Base-by-base conservation (phyloP, 441 rosid species). In the Manihot esculenta region DNA sequence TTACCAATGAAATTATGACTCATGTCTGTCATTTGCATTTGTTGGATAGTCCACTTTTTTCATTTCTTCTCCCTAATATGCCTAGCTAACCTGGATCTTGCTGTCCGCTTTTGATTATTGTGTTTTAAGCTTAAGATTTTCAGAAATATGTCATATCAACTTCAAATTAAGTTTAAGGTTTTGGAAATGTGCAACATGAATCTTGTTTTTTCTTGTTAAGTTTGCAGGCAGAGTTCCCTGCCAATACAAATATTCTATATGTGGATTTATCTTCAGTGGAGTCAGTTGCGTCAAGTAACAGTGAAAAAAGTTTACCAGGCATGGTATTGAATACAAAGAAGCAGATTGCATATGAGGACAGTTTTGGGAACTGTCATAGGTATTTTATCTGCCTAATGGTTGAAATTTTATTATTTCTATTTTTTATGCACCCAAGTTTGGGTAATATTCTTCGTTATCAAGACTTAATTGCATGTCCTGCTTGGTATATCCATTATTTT, bases 231-330 rank as follows among this genome's bases (percentile, higher is more conserved):
- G 88, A 89, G 54, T 88, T 87, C 80, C 99, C 93, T 71, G 97
- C 99, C 78, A 94, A 94, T 80, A 94, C 97, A 70, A 94, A 94
- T 78, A 92, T 94, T 74, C 82, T 94, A 17, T 92, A 89, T 60
- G 92, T 94, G 76, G 94, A 89, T 84, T 81, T 94, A 79, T 80
- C 74, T 65, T 82, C 97, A 10, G 88, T 84, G 33, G 93, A 89
- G 80, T 67, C 77, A 67, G 77, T 92, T 84, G 96, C 84, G 70
- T 90, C 94, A 33, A 78, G 87, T 62, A 79, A 84, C 59, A 82
- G 67, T 70, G 87, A 74, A 76, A 88, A 78, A 74, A 82, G 96
- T 78, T 83, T 94, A 79, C 99, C 97, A 27, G 95, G 94, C 62
- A 82, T 92, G 90, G 96, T 94, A 74, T 80, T 92, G 42, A 90